Conservation (phyloP, 805 yeast species). For the Starmera caribaea region DNA sequence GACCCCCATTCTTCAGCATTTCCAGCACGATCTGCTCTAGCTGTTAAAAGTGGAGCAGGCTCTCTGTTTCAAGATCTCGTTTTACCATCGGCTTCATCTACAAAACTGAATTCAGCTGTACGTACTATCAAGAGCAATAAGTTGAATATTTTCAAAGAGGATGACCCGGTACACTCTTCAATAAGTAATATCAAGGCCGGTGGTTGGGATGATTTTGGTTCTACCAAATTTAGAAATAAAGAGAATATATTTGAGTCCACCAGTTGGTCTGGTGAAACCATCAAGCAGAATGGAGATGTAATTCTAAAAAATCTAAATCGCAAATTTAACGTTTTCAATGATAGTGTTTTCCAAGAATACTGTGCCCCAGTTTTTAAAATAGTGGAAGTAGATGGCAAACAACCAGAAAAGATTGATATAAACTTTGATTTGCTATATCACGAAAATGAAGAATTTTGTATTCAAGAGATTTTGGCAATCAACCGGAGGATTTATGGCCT, state of each 20-base stretch:
- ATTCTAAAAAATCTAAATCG: conserved; percentile 8
- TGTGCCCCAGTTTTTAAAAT: conserved; percentile 36
- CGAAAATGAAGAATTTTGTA: conserved; percentile 41
- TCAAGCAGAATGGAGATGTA: conserved; percentile 30
- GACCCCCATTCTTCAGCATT: conserved; percentile 28
- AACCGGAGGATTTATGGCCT: too few species aligned
- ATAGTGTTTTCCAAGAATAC: conserved; percentile 21
- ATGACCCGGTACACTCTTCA: conserved; percentile 7
- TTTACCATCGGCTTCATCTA: too few species aligned
- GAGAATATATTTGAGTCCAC: conserved; percentile 50
- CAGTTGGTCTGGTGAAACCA: conserved; percentile 55
- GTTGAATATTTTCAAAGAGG: conserved; percentile 9
- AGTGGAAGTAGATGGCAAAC: conserved; percentile 46
- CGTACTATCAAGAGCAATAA: conserved; percentile 6
- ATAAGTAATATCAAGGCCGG: conserved; percentile 9
- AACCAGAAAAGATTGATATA: conserved; percentile 46
- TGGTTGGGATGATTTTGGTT: conserved; percentile 40
- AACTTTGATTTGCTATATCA: conserved; percentile 49
- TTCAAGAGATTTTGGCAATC: conserved; percentile 55
- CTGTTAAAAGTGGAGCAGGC: conserved; percentile 27
- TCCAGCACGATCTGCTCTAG: conserved; percentile 24
- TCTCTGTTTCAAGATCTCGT: conserved; percentile 5
- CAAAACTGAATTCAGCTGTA: too few species aligned
- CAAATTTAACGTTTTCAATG: conserved; percentile 30
- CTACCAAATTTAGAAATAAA: conserved; percentile 41